phyloP scores from a whole-genome alignment of 805 yeast species.

The Kodamaea kakaduensis region DNA sequence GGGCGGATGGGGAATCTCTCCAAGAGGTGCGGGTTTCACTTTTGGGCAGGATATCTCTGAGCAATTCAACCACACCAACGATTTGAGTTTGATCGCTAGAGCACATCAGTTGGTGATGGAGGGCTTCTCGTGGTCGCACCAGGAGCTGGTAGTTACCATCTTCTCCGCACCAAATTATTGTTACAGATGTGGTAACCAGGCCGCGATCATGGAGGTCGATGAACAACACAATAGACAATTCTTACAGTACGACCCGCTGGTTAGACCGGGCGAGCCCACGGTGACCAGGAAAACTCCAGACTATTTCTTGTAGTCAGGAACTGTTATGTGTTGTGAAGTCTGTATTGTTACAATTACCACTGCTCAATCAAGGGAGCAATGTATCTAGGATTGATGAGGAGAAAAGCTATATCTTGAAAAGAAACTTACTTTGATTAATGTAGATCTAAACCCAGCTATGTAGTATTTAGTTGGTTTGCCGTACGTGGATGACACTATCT shows the following conservation, averaged over 20 bases:
- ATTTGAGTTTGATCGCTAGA: conserved; percentile 79
- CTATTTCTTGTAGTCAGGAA: conserved; percentile 62
- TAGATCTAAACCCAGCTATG: neutral
- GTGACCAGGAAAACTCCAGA: conserved; percentile 97
- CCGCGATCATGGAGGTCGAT: conserved; percentile 97
- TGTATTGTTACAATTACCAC: too few relatives aligned
- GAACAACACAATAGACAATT: conserved; percentile 89
- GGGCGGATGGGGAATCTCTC: conserved; percentile 97
- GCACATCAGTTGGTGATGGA: conserved; percentile 99
- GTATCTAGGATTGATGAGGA: too few relatives aligned
- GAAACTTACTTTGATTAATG: neutral
- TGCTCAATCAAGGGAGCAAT: too few relatives aligned
- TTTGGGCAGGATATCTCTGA: conserved; percentile 94
- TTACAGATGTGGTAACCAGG: conserved; percentile 96
- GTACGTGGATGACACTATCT: neutral
- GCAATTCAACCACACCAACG: conserved; percentile 89
- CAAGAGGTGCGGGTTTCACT: conserved; percentile 98
- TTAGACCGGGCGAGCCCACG: conserved; percentile 97
- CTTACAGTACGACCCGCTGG: conserved; percentile 92
- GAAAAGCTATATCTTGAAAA: too few relatives aligned
- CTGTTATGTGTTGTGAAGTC: too few relatives aligned
- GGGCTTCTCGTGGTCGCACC: conserved; percentile 93
- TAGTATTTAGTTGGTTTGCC: neutral
- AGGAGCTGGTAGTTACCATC: conserved; percentile 88
- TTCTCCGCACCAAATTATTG: conserved; percentile 96